Evolutionary conservation across 2,329 filamentous ascomycete genomes (phyloP), one percentile per base, ranked within the genome.

Genomic region (Ceratocystis variospora): DNA sequence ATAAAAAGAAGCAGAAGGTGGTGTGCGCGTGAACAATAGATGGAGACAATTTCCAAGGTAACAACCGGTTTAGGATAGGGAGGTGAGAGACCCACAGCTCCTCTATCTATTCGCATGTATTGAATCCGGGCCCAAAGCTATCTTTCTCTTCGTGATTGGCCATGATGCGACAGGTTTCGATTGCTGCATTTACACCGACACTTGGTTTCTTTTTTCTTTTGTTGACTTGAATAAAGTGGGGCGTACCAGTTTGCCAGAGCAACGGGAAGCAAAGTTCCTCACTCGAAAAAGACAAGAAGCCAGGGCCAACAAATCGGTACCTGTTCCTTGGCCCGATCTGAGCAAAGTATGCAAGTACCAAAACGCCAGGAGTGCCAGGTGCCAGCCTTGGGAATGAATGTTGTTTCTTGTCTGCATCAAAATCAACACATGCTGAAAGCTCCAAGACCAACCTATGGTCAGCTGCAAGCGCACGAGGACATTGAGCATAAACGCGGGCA

Each of bases 221-320:
- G 48, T 59, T 61, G 46, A 65, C 10, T 61, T 62, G 28, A 45
- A 33, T 41, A 59, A 62, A 41, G 19, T 48, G 62, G 62, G 45
- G 44, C 62, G n/a, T 28, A n/a, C 15, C 41, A 10, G 28, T 63
- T 63, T 63, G 62, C 62, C 44, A 50, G 62, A 44, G 62, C 62
- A 63, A 63, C 62, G 19, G 33, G 19, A 53, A 53, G 48, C 48
- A 41, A 41, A 41, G 37, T 4, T 15, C 37, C 37, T 41, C 22
- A 5, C 48, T 53, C 12, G 12, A 48, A 17, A 17, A 19, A 22
- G 50, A n/a, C 12, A 25, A 48, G 8, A 31, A 48, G 31, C 12
- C 62, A 63, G 62, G 22, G 62, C n/a, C 53, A 41, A 5, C 25
- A 57, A 57, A 57, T 57, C 53, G 53, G 53, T 57, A 57, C 53